A percentile compares a stretch with the other conserved stretches of the same genome.
Conservation (phyloP, 352 stramenopile genomes). For the Saprolegnia parasitica region DNA sequence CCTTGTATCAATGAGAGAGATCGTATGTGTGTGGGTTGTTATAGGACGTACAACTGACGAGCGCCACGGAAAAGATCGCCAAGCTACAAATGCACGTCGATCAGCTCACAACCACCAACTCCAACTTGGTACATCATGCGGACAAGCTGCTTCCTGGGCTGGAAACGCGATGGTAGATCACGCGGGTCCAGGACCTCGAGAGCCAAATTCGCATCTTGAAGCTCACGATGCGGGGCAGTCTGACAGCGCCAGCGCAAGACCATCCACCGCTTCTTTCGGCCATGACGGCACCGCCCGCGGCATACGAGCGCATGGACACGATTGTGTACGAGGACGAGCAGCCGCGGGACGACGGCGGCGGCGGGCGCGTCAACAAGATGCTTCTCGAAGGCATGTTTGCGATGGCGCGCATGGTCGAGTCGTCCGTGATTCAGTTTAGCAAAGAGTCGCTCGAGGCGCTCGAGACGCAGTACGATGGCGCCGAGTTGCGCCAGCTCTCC, state of each 20-base stretch:
- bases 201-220: constrained; percentile 22
- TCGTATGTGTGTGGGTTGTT: too few species aligned
- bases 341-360: constrained; percentile 48
- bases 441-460: constrained; percentile 81
- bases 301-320: constrained; percentile 53
- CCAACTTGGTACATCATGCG: constrained; percentile 39
- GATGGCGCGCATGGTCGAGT: constrained; percentile 82
- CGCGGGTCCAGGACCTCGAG: constrained; percentile 62
- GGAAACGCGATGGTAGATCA: not conserved
- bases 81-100: constrained; percentile 77
- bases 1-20: too few species aligned
- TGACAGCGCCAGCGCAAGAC: not conserved
- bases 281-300: not conserved
- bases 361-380: constrained; percentile 68
- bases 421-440: constrained; percentile 73
- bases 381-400: constrained; percentile 75
- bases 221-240: constrained; percentile 28
- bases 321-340: constrained; percentile 31
- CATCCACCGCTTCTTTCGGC: not conserved
- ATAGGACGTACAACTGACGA: constrained; percentile 54
- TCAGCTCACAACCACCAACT: constrained; percentile 70
- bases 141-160: not conserved
- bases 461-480: constrained; percentile 67
- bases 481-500: constrained; percentile 48
- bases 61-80: constrained; percentile 55